Evolutionary conservation across 768 basidiomycete genomes (phyloP).

Genomic region (Mycena galericulata): DNA sequence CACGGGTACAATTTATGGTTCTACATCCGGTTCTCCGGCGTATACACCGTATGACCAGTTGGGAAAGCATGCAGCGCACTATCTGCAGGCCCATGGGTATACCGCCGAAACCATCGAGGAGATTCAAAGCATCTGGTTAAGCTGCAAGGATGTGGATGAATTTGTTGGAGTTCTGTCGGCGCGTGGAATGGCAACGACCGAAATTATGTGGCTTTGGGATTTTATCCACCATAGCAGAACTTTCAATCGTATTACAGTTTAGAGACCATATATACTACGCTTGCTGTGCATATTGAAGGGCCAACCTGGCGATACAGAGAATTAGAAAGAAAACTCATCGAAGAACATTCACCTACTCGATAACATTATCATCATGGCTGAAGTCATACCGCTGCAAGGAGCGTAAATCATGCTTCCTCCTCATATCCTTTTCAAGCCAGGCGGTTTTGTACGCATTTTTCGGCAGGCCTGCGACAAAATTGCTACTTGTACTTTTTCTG

Average conservation of each 20-base stretch:
- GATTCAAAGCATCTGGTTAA: not conserved
- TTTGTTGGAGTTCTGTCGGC: not conserved
- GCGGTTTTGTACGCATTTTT: constrained; percentile 28
- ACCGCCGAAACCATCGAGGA: not conserved
- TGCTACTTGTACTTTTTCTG: constrained; percentile 11
- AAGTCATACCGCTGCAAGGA: constrained; percentile 33
- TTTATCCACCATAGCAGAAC: constrained; percentile 8
- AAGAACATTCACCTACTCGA: constrained; percentile 26
- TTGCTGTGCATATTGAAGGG: not conserved
- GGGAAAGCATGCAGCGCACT: constrained; percentile 5
- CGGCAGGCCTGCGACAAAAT: constrained; percentile 34
- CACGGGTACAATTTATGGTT: constrained; percentile 7
- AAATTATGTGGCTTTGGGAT: constrained; percentile 10
- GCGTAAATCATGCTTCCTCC: constrained; percentile 1
- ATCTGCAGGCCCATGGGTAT: constrained; percentile 15
- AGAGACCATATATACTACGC: not conserved
- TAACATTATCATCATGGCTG: constrained; percentile 22
- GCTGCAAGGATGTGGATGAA: not conserved
- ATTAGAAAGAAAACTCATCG: not conserved
- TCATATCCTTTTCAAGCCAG: constrained; percentile 21
- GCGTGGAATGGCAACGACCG: constrained; percentile 8
- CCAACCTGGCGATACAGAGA: constrained; percentile 2
- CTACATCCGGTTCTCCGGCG: not conserved
- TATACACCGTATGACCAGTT: not conserved
- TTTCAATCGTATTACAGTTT: not conserved